phyloP scores from a whole-genome alignment of 495 filamentous ascomycete species.

The Chaetomidium leptoderma region DNA sequence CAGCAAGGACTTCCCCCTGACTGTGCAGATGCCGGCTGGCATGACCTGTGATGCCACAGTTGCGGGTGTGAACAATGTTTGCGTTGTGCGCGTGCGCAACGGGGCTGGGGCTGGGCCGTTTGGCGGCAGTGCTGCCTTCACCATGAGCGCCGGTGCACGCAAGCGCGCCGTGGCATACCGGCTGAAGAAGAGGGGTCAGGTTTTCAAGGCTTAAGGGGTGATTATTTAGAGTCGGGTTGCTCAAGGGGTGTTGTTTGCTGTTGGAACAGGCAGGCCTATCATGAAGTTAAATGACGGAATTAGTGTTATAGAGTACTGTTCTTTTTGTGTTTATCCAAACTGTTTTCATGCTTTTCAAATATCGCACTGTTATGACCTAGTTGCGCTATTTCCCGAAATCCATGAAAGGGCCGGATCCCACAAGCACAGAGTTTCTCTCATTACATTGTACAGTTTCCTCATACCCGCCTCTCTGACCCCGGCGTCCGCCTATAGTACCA shows the following conservation, averaged over 20 bases:
- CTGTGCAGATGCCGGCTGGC: constrained; percentile 55
- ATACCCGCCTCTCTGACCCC: constrained; percentile 18
- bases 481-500: constrained; percentile 40
- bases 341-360: too few species aligned
- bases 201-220: constrained; percentile 1
- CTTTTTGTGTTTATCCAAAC: too few species aligned
- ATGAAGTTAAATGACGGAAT: too few species aligned
- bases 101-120: constrained; percentile 55
- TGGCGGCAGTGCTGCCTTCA: constrained; percentile 53
- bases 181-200: constrained; percentile 38
- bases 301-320: too few species aligned
- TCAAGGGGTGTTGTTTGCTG: neutral
- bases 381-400: too few species aligned
- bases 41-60: constrained; percentile 57
- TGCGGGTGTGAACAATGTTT: constrained; percentile 51
- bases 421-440: too few species aligned
- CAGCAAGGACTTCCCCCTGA: constrained; percentile 52
- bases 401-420: too few species aligned
- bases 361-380: too few species aligned
- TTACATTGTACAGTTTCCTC: neutral
- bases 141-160: constrained; percentile 42
- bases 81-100: constrained; percentile 56
- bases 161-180: constrained; percentile 46
- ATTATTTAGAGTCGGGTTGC: neutral
- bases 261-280: too few species aligned